phyloP scores from a whole-genome alignment of 1,139 yeast species.

The Debaryomyces psychrophilus region DNA sequence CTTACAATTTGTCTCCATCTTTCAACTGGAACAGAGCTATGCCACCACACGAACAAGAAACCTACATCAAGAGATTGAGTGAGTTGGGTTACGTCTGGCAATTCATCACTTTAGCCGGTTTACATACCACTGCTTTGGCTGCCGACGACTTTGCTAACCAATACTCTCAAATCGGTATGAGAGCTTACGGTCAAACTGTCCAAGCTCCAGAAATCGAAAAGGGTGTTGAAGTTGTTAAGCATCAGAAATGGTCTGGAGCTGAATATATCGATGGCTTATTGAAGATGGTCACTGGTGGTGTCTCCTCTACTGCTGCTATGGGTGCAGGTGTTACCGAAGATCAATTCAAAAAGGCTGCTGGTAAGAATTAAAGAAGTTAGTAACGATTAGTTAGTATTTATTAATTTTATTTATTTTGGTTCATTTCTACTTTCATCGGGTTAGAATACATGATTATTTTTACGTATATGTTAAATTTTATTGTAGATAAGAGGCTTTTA shows the following conservation, averaged over 20 bases:
- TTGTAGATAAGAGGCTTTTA: background rate
- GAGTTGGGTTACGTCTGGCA: constrained; percentile 97
- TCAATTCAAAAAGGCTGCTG: constrained; percentile 65
- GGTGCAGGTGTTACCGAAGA: constrained; percentile 98
- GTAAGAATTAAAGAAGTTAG: constrained; percentile 12
- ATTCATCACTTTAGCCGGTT: constrained; percentile 95
- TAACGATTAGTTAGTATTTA: constrained; percentile 3
- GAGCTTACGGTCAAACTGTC: constrained; percentile 86
- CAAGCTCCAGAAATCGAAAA: constrained; percentile 88
- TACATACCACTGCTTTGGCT: constrained; percentile 94
- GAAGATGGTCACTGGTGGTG: constrained; percentile 93
- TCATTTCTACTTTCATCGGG: constrained; percentile 2
- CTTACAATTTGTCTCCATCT: constrained; percentile 94
- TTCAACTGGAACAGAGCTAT: constrained; percentile 98
- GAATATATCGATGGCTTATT: constrained; percentile 91
- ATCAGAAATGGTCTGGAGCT: constrained; percentile 99
- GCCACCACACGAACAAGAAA: constrained; percentile 84
- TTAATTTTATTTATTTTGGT: constrained; percentile 3
- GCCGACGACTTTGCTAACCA: constrained; percentile 82
- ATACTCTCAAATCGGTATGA: constrained; percentile 86
- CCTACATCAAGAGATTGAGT: constrained; percentile 86
- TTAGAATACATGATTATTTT: constrained; percentile 4
- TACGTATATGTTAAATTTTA: constrained; percentile 2
- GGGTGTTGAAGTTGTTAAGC: constrained; percentile 95
- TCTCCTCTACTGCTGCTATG: constrained; percentile 96